Base-by-base conservation (phyloP, 225 moss, liverwort and hornwort species). In the Rhytidiadelphus loreus region DNA sequence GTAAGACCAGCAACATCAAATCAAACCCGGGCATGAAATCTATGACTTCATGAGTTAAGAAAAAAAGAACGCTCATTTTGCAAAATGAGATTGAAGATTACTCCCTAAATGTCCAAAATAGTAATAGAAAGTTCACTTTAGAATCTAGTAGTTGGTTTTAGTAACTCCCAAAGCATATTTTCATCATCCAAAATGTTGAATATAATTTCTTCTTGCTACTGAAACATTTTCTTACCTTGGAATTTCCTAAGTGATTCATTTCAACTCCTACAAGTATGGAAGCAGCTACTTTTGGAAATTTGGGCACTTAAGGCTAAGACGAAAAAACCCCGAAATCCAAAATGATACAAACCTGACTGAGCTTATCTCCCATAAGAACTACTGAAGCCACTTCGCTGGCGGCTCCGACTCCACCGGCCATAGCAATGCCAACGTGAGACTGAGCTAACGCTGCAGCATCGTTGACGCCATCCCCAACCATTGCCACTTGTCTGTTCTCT, bases 381-480 rank as follows among this genome's bases (percentile, higher is more conserved):
- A 96, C 94, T 39, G 99, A 99, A 73, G 97, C 99, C 86, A 97
- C 97, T 93, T 99, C 99, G 85, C 97, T 96, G 37, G 99, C 99
- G 71, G 99, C 97, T 88, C 96, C 99, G 53, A 99, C 99, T 92
- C 99, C 97, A 56, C 95, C 97, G 57, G 94, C 96, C 97, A 97
- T 97, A 25, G 96, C 98, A 89, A 99, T 95, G 83, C 99, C 99
- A 84, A 99, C 96, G 63, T 99, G 88, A 53, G 99, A 93, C 88
- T 97, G 96, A 81, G 97, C 97, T 90, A 99, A 95, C 66, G 99
- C 99, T 83, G 99, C 99, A 86, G 99, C 99, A 66, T 99, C 99
- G 87, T 99, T 99, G 53, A 97, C 94, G 81, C 97, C 99, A 81
- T 99, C 99, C 57, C 99, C 99, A 65, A 99, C 97, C 97, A 99